Percentiles rank a stretch among this genome's conserved stretches.
These are phyloP conservation scores for Fabrea salina DNA, from an alignment of 169 alveolate species.

Conservation along the genomic window DNA sequence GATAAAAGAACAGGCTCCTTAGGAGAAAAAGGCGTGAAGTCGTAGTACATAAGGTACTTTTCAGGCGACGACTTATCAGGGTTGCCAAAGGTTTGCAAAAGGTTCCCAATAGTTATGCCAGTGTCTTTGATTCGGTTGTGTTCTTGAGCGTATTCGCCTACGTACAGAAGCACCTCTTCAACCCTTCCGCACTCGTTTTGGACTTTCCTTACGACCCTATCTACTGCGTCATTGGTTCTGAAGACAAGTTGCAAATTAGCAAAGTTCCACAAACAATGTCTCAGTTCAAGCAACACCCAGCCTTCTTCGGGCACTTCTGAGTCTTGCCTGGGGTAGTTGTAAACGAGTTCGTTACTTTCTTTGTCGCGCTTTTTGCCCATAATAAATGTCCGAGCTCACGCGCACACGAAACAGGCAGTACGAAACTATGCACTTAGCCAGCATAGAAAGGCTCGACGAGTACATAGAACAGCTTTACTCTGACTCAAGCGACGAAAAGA, in stretches of 20 bases:
- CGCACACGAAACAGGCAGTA: background rate
- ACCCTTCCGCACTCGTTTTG: background rate
- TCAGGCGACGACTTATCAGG: background rate
- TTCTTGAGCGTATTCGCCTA: background rate
- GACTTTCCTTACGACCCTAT: background rate
- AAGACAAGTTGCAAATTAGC: background rate
- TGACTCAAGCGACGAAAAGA: conserved; percentile 66
- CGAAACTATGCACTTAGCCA: conserved; percentile 21
- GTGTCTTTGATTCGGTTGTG: background rate
- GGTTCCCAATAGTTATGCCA: background rate
- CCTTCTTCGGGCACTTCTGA: conserved; percentile 13
- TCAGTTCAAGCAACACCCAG: background rate
- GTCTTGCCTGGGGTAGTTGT: no score
- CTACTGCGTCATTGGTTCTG: conserved; percentile 3
- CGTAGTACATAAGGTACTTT: background rate
- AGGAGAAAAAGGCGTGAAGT: conserved; percentile 2
- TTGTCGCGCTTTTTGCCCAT: no score
- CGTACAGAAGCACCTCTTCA: background rate
- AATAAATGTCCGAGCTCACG: conserved; percentile 5
- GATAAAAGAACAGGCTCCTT: conserved; percentile 12
- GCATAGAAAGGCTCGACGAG: conserved; percentile 57
- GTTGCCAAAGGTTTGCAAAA: conserved; percentile 15
- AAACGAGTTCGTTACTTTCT: no score
- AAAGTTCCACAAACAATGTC: background rate
- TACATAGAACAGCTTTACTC: conserved; percentile 67